These are phyloP conservation scores for Ustilago trichophora DNA, from an alignment of 1,284 basidiomycete genomes.

Conservation along the genomic window DNA sequence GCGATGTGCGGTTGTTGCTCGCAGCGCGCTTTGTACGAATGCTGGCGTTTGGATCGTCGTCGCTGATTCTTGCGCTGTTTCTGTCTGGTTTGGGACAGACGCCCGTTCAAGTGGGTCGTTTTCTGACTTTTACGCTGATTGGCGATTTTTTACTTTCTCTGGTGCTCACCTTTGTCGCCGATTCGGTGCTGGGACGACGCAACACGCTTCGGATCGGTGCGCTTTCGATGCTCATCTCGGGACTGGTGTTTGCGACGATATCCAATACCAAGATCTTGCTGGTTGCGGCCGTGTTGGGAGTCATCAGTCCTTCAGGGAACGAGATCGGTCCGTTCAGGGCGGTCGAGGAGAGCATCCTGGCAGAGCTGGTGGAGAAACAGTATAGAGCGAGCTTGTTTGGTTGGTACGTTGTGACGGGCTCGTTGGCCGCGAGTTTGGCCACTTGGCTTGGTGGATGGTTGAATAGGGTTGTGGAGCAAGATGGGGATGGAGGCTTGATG, in stretches of 20 bases:
- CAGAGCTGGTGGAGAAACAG: constrained; percentile 14
- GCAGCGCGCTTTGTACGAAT: constrained; percentile 24
- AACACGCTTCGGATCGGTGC: constrained; percentile 22
- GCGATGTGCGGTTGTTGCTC: constrained; percentile 17
- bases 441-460: constrained; percentile 17
- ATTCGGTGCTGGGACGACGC: constrained; percentile 18
- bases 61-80: constrained; percentile 24
- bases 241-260: constrained; percentile 15
- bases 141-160: constrained; percentile 26
- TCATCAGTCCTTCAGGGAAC: constrained; percentile 16
- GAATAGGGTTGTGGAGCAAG: constrained; percentile 1
- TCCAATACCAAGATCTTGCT: constrained; percentile 6
- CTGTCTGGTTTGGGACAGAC: constrained; percentile 8
- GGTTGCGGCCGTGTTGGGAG: constrained; percentile 14
- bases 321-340: constrained; percentile 27
- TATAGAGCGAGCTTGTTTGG: constrained; percentile 16
- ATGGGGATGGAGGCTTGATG: background rate
- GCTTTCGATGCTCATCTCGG: constrained; percentile 20
- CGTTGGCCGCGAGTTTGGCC: constrained; percentile 17
- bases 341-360: constrained; percentile 23
- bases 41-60: constrained; percentile 27
- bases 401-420: constrained; percentile 18
- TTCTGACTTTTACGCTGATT: constrained; percentile 13
- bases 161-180: constrained; percentile 19
- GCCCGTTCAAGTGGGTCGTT: constrained; percentile 20